phyloP scores from a whole-genome alignment of 2,329 filamentous ascomycete species.

The Diaporthe vexans region DNA sequence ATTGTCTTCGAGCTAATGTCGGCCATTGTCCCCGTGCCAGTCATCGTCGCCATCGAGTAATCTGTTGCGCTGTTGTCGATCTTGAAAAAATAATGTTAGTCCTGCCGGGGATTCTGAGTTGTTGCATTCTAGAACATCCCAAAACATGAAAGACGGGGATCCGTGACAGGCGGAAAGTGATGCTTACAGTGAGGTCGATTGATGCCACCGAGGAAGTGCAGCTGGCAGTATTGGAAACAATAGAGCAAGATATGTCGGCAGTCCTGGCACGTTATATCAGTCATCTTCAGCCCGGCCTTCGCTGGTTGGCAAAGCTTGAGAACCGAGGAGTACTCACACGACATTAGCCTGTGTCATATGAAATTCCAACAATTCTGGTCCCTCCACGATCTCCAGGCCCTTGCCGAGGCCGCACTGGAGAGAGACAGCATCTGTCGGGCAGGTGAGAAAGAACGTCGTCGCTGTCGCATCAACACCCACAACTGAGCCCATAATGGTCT shows the following conservation, averaged over 20 bases:
- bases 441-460: conserved; percentile 45
- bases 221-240: conserved; percentile 39
- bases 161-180: too few species aligned
- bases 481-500: conserved; percentile 46
- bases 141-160: too few species aligned
- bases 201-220: conserved; percentile 35
- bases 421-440: conserved; percentile 42
- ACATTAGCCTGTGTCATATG: conserved; percentile 27
- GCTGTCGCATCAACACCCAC: conserved; percentile 45
- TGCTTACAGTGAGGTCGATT: conserved; percentile 17
- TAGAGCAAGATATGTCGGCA: conserved; percentile 39
- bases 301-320: neutral
- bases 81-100: too few species aligned
- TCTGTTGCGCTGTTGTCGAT: conserved; percentile 27
- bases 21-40: conserved; percentile 37
- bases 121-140: too few species aligned
- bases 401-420: conserved; percentile 44
- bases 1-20: conserved; percentile 45
- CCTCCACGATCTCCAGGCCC: conserved; percentile 43
- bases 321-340: conserved; percentile 35
- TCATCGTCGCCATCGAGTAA: conserved; percentile 25
- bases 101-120: too few species aligned
- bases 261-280: conserved; percentile 36
- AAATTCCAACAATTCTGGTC: conserved; percentile 43
- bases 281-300: too few species aligned